Conservation (phyloP, 345 rosid genomes). For the Eucalyptus virginea region DNA sequence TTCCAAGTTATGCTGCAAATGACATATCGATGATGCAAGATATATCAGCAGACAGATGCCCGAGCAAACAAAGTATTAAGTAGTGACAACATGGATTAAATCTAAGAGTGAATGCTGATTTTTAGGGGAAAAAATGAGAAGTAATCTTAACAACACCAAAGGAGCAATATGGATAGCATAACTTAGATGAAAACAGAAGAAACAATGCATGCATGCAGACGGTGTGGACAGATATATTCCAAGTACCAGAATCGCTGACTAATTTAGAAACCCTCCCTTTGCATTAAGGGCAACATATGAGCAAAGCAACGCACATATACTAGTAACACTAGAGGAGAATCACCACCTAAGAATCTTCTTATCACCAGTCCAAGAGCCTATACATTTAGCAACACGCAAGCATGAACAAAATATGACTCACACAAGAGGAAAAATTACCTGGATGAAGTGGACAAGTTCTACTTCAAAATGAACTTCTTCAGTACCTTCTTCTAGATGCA, state of each 20-base stretch:
- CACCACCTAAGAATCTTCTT: not conserved
- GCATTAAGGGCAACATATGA: not conserved
- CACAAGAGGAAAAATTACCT: conserved; percentile 28
- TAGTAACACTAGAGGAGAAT: not conserved
- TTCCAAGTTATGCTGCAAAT: not conserved
- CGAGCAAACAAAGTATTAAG: not conserved
- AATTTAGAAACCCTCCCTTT: not conserved
- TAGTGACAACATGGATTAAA: not conserved
- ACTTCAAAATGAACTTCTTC: conserved; percentile 93
- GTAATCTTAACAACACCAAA: not conserved
- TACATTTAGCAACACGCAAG: not conserved
- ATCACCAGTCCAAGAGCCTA: not conserved
- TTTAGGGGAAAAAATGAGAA: not conserved
- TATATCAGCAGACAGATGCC: not conserved
- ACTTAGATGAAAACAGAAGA: not conserved
- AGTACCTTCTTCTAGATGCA: conserved; percentile 44
- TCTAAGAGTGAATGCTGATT: not conserved
- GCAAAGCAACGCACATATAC: not conserved
- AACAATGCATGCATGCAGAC: not conserved
- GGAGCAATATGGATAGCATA: not conserved
- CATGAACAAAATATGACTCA: not conserved
- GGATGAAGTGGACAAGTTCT: conserved; percentile 83
- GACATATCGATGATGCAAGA: not conserved
- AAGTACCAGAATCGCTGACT: not conserved
- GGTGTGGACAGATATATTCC: not conserved